Evolutionary conservation across 1,139 yeast genomes (phyloP), one percentile per base, ranked within the genome.

Genomic region (Magnusiomyces suaveolens): DNA sequence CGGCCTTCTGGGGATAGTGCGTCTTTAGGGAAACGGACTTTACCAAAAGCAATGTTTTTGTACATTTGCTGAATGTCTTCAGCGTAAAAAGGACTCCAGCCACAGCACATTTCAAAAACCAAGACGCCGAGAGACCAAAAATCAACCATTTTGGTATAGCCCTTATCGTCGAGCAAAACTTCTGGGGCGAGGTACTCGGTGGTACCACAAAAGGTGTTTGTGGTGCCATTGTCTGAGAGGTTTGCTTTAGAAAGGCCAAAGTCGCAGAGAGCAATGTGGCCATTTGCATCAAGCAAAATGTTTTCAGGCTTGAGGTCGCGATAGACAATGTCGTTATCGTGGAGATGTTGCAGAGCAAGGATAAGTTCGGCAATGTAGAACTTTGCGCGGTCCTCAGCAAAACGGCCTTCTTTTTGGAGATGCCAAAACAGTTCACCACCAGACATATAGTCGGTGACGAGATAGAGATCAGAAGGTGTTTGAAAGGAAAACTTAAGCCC

Each of bases 341-440:
- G 97, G 60, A 90, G 77, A 68, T 87, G 95, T 70, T 90, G 96
- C 61, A 90, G 75, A 0, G 97, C 97, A 55, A 90, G 72, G 52
- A 92, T 89, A 67, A 92, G 78, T 72, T 92, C 98, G 1, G 97
- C 97, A 69, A 92, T 90, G 70, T 92, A 92, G 67, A 92, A 92
- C 72, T 87, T 89, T 53, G 97, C 97, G 58, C 97, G 78, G 54
- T 85, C 90, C 73, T 92, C 97, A 56, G 84, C 71, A 68, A 92
- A 92, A 62, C 96, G 80, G 46, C 97, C 96, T 69, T 92, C 97
- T 67, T 87, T 88, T 72, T 92, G 97, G 68, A 92, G 76, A 73
- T 92, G 98, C 96, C 96, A 92, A 69, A 92, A 92, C 61, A 92
- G 76, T 71, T 92, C 98, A 57, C 98, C 98, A 48, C 98, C 98